Percentiles rank a stretch among this genome's conserved stretches.
phyloP scores from a whole-genome alignment of 306 rosid species.

The Trifolium subterraneum region DNA sequence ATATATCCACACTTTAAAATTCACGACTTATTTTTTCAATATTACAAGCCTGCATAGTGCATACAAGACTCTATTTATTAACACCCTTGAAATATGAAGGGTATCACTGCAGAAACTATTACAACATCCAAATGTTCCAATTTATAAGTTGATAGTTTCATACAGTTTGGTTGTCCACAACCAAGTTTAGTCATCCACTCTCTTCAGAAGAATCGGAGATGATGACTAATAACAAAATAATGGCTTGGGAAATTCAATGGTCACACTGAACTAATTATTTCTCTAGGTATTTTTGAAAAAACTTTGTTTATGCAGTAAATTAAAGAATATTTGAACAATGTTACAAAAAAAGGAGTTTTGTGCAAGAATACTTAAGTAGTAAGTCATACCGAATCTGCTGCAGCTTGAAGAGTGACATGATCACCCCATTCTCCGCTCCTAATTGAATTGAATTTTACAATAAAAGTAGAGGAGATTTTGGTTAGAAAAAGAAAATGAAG shows the following conservation, averaged over 20 bases:
- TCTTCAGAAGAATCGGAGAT: background rate
- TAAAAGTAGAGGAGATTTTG: slow-evolving; percentile 22
- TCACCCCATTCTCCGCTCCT: slow-evolving; percentile 98
- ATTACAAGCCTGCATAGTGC: slow-evolving; percentile 3
- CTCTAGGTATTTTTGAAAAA: slow-evolving; percentile 13
- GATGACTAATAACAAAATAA: slow-evolving; percentile 26
- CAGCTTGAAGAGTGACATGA: slow-evolving; percentile 92
- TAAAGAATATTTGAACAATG: slow-evolving; percentile 7
- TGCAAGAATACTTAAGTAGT: slow-evolving; percentile 21
- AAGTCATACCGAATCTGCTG: slow-evolving; percentile 72
- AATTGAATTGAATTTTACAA: slow-evolving; percentile 42
- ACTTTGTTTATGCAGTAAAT: background rate
- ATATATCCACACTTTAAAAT: background rate
- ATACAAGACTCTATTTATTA: background rate
- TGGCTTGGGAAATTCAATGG: slow-evolving; percentile 16
- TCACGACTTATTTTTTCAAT: background rate
- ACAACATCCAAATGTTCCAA: slow-evolving; percentile 18
- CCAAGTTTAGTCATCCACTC: slow-evolving; percentile 35
- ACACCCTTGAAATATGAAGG: slow-evolving; percentile 22
- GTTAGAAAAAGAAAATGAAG: slow-evolving; percentile 3
- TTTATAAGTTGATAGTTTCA: background rate
- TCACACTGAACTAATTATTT: slow-evolving; percentile 10
- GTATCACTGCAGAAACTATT: slow-evolving; percentile 7
- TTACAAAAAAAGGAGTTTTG: slow-evolving; percentile 37
- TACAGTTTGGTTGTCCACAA: slow-evolving; percentile 2